Evolutionary conservation across 2,329 filamentous ascomycete genomes (phyloP).

Genomic region (Clonostachys chloroleuca): DNA sequence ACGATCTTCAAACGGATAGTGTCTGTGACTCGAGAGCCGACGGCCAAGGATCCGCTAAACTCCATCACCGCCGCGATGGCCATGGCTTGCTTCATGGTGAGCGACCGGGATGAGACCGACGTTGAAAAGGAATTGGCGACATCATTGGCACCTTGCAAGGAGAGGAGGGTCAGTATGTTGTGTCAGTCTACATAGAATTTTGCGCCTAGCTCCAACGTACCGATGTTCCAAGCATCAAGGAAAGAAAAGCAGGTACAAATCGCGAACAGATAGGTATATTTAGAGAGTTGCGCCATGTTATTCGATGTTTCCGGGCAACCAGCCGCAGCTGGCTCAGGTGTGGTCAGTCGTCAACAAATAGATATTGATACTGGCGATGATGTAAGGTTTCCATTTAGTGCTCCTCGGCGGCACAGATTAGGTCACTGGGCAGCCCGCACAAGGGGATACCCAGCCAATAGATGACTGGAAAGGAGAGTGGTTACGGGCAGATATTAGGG

Average conservation of each 20-base stretch:
- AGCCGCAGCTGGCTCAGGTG: no score
- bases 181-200: background rate
- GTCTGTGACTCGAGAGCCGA: conserved; percentile 38
- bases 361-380: no score
- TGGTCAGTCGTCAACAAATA: no score
- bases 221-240: conserved; percentile 57
- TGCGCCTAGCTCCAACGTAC: conserved; percentile 17
- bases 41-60: conserved; percentile 40
- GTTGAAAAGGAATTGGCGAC: conserved; percentile 61
- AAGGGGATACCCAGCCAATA: no score
- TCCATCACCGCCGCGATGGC: conserved; percentile 39
- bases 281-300: conserved; percentile 24
- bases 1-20: conserved; percentile 42
- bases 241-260: conserved; percentile 51
- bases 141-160: conserved; percentile 33
- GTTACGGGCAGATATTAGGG: no score
- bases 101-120: conserved; percentile 55
- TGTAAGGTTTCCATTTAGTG: no score
- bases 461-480: no score
- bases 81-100: conserved; percentile 38
- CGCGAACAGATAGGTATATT: conserved; percentile 53
- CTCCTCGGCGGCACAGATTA: no score
- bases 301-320: no score
- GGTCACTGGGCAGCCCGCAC: no score
- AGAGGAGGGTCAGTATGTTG: background rate